phyloP scores from a whole-genome alignment of 2,329 filamentous ascomycete species.

The Daldinia sp. region DNA sequence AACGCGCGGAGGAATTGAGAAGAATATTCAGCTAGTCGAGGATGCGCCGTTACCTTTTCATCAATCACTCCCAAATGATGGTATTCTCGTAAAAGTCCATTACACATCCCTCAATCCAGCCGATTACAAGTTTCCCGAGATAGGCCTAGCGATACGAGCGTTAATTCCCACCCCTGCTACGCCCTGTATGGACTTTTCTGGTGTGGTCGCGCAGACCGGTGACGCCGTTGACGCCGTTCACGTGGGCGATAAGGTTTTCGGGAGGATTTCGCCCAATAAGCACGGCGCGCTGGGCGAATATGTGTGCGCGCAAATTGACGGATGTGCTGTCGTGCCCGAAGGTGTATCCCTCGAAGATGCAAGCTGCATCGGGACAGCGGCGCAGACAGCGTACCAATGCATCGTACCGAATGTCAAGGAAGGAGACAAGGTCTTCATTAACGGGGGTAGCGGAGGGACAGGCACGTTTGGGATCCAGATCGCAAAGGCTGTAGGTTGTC shows the following conservation, averaged over 20 bases:
- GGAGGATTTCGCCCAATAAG: slow-evolving; percentile 44
- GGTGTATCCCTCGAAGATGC: slow-evolving; percentile 53
- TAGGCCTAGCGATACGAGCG: slow-evolving; percentile 51
- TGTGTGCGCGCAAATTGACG: slow-evolving; percentile 44
- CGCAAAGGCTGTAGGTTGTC: slow-evolving; percentile 66
- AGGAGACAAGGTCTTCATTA: slow-evolving; percentile 66
- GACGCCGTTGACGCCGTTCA: slow-evolving; percentile 41
- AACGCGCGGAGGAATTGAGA: slow-evolving; percentile 58
- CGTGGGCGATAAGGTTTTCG: slow-evolving; percentile 57
- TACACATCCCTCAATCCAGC: slow-evolving; percentile 66
- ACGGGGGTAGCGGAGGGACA: slow-evolving; percentile 69
- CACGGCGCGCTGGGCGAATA: slow-evolving; percentile 56
- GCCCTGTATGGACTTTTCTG: slow-evolving; percentile 61
- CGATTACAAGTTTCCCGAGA: slow-evolving; percentile 70
- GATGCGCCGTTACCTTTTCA: slow-evolving; percentile 53
- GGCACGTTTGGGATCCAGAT: slow-evolving; percentile 70
- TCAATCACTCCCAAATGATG: slow-evolving; percentile 47
- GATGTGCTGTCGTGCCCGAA: slow-evolving; percentile 52
- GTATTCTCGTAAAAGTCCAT: slow-evolving; percentile 64
- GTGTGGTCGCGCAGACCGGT: slow-evolving; percentile 49
- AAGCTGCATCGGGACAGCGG: slow-evolving; percentile 55
- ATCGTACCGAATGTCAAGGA: slow-evolving; percentile 57
- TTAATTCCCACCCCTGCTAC: slow-evolving; percentile 53
- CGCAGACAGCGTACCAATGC: slow-evolving; percentile 57
- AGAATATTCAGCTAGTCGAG: slow-evolving; percentile 58